A percentile compares a stretch with the other conserved stretches of the same genome.
Conservation (phyloP, 2,329 filamentous ascomycete species). For the Rutstroemia sp. region DNA sequence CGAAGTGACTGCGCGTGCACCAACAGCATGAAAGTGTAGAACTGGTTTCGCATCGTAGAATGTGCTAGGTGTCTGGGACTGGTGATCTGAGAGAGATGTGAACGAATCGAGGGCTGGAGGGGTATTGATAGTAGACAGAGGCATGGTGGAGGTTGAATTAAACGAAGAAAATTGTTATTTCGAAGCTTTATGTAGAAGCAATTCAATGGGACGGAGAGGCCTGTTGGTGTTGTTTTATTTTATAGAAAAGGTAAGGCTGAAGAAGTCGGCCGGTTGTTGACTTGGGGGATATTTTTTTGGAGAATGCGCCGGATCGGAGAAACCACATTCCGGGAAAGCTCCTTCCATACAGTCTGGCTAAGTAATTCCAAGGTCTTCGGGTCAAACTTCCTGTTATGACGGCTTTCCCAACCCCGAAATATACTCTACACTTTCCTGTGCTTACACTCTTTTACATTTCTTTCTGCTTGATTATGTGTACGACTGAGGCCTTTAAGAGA, state of each 20-base stretch:
- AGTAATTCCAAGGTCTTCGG: not conserved
- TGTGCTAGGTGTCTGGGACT: constrained; percentile 62
- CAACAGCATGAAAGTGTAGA: constrained; percentile 54
- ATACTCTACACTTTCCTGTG: too few species aligned
- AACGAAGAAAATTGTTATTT: too few species aligned
- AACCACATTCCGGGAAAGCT: not conserved
- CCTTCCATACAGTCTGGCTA: not conserved
- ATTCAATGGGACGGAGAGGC: not conserved
- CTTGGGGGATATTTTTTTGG: not conserved
- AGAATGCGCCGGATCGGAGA: not conserved
- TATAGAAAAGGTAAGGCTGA: not conserved
- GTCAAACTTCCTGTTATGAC: not conserved
- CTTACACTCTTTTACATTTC: too few species aligned
- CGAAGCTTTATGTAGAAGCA: not conserved
- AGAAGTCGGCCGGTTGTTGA: not conserved
- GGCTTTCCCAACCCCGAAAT: too few species aligned
- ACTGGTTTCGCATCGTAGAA: constrained; percentile 68
- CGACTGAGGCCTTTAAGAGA: too few species aligned
- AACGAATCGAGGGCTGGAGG: constrained; percentile 53
- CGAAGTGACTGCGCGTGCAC: constrained; percentile 51
- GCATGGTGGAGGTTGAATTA: constrained; percentile 16
- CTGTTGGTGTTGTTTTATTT: not conserved
- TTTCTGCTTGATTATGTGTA: too few species aligned
- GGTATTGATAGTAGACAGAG: constrained; percentile 45
- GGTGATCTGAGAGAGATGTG: constrained; percentile 59